Base-by-base conservation (phyloP, 306 rosid genomes). In the Sicyos baderoa region DNA sequence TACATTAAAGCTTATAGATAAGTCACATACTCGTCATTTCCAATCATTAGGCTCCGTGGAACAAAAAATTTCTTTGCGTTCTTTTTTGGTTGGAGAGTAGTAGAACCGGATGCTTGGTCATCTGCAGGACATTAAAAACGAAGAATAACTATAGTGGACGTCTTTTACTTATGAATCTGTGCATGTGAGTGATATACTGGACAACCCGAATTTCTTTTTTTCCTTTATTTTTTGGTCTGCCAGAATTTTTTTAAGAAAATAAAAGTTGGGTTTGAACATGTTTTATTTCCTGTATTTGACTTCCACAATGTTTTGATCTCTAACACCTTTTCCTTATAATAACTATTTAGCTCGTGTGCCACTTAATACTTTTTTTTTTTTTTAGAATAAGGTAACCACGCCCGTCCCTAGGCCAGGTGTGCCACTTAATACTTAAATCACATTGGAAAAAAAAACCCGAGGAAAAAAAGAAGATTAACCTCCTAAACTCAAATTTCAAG, bases 31-130 rank as follows among this genome's bases (percentile, higher is more conserved):
- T 90, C 97, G 64, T 93, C 86, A 79, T 88, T 86, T 74, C 97
- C 99, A 71, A 93, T 93, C 79, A 93, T 88, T 74, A 93, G 75
- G 84, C 99, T 90, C 80, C 84, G 81, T 50, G 97, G 94, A 77
- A 85, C 76, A 73, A 84, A 88, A 74, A 87, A 74, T 76, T 73
- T 88, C 86, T 85, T 90, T 68, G 78, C 81, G 70, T 58, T 86
- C 80, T 77, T 80, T 54, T 81, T 87, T 47, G 90, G 75, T 76
- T 27, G 54, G 75, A 45, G 21, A 60, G 88, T 66, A 53, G 82
- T 72, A 64, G 87, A 83, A 69, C 82, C 70, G 58, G 73, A 60
- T 70, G 89, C 79, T 58, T 85, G 84, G 49, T 82, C 91, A 55
- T 84, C 99, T 90, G 81, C 83, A 59, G 49, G 37, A 55, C 51